phyloP scores from a whole-genome alignment of 2,329 filamentous ascomycete species.

The Nigrospora sphaerica region DNA sequence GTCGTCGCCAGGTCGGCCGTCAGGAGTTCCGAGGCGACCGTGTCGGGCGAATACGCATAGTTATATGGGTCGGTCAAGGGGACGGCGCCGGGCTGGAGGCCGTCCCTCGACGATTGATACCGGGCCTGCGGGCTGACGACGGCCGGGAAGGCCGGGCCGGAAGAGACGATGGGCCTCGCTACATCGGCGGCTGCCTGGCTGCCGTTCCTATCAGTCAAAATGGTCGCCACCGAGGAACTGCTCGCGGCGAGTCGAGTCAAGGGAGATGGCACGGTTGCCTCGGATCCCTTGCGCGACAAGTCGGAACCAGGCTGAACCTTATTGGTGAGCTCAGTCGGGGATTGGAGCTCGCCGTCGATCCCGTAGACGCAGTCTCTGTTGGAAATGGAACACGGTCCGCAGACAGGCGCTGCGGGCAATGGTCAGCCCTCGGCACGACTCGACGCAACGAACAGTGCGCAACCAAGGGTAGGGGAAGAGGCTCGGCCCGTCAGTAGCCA shows the following conservation, averaged over 20 bases:
- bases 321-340: neutral
- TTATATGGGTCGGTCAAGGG: slow-evolving; percentile 1
- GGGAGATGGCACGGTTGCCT: neutral
- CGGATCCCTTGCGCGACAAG: neutral
- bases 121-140: slow-evolving; percentile 5
- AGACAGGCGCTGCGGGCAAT: slow-evolving; percentile 6
- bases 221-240: no score
- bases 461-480: no score
- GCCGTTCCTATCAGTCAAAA: no score
- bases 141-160: no score
- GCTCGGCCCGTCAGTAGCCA: no score
- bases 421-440: neutral
- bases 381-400: slow-evolving; percentile 12
- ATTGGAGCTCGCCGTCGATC: neutral
- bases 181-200: no score
- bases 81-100: neutral
- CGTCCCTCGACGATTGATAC: slow-evolving; percentile 4
- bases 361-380: slow-evolving; percentile 10
- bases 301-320: neutral
- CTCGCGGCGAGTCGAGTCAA: neutral
- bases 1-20: slow-evolving; percentile 21
- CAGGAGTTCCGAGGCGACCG: slow-evolving; percentile 17
- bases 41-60: slow-evolving; percentile 16
- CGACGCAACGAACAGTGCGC: neutral
- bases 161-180: no score